A percentile compares a stretch with the other conserved stretches of the same genome.
phyloP scores from a whole-genome alignment of 2,329 filamentous ascomycete genomes.

The Neocatenulostroma microsporum region DNA sequence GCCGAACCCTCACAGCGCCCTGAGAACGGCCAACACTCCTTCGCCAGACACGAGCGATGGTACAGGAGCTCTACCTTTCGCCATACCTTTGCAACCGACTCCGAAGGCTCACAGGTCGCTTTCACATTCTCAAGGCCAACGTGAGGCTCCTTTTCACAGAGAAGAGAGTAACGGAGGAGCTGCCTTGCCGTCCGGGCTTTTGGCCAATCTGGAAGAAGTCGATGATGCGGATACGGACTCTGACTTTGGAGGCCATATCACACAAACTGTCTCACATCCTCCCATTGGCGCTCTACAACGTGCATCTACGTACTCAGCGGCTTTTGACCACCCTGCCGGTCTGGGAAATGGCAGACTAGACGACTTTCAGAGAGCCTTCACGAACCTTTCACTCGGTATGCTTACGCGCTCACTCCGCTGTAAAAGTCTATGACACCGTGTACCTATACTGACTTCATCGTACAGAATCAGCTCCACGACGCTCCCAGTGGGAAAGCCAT shows the following conservation, averaged over 20 bases:
- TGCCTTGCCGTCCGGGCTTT: slow-evolving; percentile 22
- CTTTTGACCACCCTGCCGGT: slow-evolving; percentile 15
- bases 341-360: neutral
- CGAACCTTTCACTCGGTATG: too few species aligned
- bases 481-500: slow-evolving; percentile 59
- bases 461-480: too few species aligned
- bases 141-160: slow-evolving; percentile 15
- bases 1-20: slow-evolving; percentile 7
- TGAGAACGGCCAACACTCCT: slow-evolving; percentile 29
- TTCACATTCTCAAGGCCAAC: slow-evolving; percentile 66
- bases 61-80: slow-evolving; percentile 64
- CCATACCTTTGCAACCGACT: slow-evolving; percentile 80
- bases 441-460: too few species aligned
- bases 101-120: slow-evolving; percentile 92
- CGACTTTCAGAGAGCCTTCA: too few species aligned
- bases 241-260: slow-evolving; percentile 20
- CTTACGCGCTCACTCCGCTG: too few species aligned
- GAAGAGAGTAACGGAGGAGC: slow-evolving; percentile 13
- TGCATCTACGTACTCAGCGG: slow-evolving; percentile 23
- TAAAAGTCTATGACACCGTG: too few species aligned
- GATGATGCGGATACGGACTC: slow-evolving; percentile 19
- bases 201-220: slow-evolving; percentile 22
- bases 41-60: slow-evolving; percentile 30
- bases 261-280: slow-evolving; percentile 27
- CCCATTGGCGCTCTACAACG: slow-evolving; percentile 24